Evolutionary conservation across 176 grass and related monocot genomes (phyloP).

Genomic region (Cymbopogon citratus): DNA sequence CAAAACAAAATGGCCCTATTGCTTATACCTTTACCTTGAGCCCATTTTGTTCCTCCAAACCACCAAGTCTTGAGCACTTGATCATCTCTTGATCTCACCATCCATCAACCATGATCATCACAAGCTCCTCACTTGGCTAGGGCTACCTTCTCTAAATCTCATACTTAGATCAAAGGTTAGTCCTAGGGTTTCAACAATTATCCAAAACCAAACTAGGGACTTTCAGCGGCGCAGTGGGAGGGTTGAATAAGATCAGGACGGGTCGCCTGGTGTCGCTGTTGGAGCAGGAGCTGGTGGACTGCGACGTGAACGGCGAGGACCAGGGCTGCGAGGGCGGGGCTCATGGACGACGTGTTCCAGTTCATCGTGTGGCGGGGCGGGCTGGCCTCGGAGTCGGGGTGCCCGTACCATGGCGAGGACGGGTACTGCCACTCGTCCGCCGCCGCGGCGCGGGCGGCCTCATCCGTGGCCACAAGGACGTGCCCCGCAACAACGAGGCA

Average conservation of each 20-base stretch:
- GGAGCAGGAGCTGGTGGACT: slow-evolving; percentile 69
- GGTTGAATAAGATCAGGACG: slow-evolving; percentile 33
- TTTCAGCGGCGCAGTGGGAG: slow-evolving; percentile 54
- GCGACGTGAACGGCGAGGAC: slow-evolving; percentile 44
- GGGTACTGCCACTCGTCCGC: slow-evolving; percentile 16
- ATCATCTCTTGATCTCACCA: too few relatives aligned
- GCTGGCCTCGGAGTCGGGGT: slow-evolving; percentile 37
- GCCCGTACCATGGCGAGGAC: slow-evolving; percentile 51
- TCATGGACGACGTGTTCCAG: slow-evolving; percentile 61
- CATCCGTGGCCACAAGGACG: slow-evolving; percentile 47
- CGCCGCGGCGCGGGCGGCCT: neutral
- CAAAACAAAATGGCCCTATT: too few relatives aligned
- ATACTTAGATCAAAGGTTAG: too few relatives aligned
- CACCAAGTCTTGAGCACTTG: too few relatives aligned
- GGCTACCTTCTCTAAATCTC: too few relatives aligned
- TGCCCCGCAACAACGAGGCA: slow-evolving; percentile 44
- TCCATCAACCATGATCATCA: too few relatives aligned
- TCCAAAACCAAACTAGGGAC: too few relatives aligned
- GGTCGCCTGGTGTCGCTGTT: slow-evolving; percentile 49
- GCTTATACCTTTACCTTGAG: too few relatives aligned
- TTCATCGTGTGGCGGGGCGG: slow-evolving; percentile 43
- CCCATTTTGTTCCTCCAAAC: too few relatives aligned
- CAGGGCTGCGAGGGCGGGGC: too few relatives aligned
- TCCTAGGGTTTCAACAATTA: too few relatives aligned
- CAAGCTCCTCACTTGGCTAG: too few relatives aligned